These are phyloP conservation scores for Botrytis porri DNA, from an alignment of 2,329 filamentous ascomycete genomes.

Conservation along the genomic window DNA sequence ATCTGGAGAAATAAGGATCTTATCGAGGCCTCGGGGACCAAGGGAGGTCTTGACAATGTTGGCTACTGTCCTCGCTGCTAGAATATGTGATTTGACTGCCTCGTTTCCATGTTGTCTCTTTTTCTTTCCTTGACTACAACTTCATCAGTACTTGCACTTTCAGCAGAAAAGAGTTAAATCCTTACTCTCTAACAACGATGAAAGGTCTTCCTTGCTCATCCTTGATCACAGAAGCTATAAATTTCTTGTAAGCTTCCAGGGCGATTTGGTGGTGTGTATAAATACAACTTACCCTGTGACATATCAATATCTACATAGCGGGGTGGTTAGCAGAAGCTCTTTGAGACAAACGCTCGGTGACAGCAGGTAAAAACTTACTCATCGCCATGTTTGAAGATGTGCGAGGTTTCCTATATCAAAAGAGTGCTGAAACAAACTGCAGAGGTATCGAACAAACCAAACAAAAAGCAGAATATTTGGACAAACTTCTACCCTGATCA, in stretches of 20 bases:
- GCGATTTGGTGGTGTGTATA: background rate
- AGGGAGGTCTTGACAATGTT: conserved; percentile 97
- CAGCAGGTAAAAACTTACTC: conserved; percentile 47
- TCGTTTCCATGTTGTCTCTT: conserved; percentile 95
- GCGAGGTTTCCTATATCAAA: conserved; percentile 24
- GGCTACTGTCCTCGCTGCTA: conserved; percentile 91
- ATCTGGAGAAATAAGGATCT: conserved; percentile 97
- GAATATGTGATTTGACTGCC: conserved; percentile 96
- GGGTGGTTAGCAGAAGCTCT: conserved; percentile 31
- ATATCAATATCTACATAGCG: conserved; percentile 68
- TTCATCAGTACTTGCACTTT: conserved; percentile 27
- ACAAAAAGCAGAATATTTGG: conserved; percentile 1
- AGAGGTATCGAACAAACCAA: conserved; percentile 13
- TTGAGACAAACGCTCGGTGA: conserved; percentile 27
- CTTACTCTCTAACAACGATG: conserved; percentile 96
- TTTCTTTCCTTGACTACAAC: conserved; percentile 85
- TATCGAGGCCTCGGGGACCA: conserved; percentile 93
- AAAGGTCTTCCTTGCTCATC: conserved; percentile 97
- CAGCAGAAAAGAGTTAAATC: conserved; percentile 34
- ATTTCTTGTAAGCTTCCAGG: conserved; percentile 28
- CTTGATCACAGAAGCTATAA: conserved; percentile 72
- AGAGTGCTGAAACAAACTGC: conserved; percentile 1
- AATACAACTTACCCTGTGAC: conserved; percentile 66
- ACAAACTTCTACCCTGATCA: conserved; percentile 21
- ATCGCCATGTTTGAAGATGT: conserved; percentile 52